Percentiles rank a stretch among this genome's conserved stretches.
These are phyloP conservation scores for Tolypocladium cylindrosporum DNA, from an alignment of 2,329 filamentous ascomycete genomes.

Conservation along the genomic window DNA sequence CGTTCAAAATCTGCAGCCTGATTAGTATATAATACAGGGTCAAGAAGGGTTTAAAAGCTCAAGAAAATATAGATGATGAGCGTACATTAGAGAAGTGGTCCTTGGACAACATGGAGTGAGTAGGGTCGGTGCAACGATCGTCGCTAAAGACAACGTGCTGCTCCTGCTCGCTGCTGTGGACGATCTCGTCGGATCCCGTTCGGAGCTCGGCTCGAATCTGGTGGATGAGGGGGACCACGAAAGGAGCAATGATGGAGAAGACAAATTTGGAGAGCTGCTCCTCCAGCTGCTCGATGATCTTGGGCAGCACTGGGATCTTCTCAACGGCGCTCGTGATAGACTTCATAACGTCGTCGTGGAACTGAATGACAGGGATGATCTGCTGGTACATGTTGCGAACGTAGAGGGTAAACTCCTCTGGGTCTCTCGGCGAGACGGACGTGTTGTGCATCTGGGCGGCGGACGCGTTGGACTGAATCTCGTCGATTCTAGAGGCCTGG, in stretches of 20 bases:
- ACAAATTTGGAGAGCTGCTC: slow-evolving; percentile 84
- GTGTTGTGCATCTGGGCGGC: slow-evolving; percentile 67
- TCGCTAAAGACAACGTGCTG: slow-evolving; percentile 83
- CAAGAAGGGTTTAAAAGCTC: neutral
- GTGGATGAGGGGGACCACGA: slow-evolving; percentile 72
- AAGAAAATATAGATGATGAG: neutral
- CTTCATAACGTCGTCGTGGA: slow-evolving; percentile 83
- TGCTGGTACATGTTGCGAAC: slow-evolving; percentile 63
- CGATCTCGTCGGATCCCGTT: slow-evolving; percentile 79
- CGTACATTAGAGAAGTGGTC: slow-evolving; percentile 82
- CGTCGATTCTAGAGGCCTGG: slow-evolving; percentile 64
- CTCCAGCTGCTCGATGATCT: slow-evolving; percentile 76
- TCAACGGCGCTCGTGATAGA: slow-evolving; percentile 68
- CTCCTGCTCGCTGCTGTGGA: slow-evolving; percentile 72
- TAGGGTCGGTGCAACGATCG: slow-evolving; percentile 67
- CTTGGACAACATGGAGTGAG: slow-evolving; percentile 92
- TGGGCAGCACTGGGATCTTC: slow-evolving; percentile 74
- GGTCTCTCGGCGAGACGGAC: slow-evolving; percentile 64
- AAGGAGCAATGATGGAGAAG: slow-evolving; percentile 84
- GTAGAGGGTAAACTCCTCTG: slow-evolving; percentile 76
- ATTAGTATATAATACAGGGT: slow-evolving; percentile 1
- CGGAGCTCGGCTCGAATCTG: slow-evolving; percentile 83
- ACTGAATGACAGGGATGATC: slow-evolving; percentile 83
- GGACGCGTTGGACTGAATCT: slow-evolving; percentile 68
- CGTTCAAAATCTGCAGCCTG: slow-evolving; percentile 57